Base-by-base conservation (phyloP, 148 eudicot genomes). In the Vaccinium corymbosum region DNA sequence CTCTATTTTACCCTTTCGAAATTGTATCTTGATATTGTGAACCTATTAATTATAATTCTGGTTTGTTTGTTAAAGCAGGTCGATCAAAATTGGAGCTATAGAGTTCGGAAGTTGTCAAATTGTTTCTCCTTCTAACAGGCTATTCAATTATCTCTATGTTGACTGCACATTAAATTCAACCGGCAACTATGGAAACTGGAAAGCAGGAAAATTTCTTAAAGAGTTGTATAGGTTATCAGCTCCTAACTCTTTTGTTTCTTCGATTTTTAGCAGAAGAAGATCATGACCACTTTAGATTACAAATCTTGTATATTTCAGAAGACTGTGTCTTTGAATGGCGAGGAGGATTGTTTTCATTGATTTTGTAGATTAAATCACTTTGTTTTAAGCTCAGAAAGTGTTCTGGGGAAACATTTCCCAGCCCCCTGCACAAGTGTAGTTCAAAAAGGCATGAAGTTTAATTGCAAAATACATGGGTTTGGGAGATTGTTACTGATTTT, bases 221-320 rank as follows among this genome's bases (percentile, higher is more conserved):
- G 89, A 87, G 88, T 91, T 91, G 95, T 93, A 93, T 90, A 93
- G 94, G 91, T 89, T 85, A 72, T 50, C 86, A 87, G 90, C 83
- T 87, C 90, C 92, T 89, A 85, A 91, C 93, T 87, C 79, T 91
- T 25, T 92, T 89, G 92, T 94, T 62, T 93, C 95, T 93, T 93
- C 94, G 93, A 89, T 84, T 94, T 94, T 94, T 94, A 91, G 89
- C 85, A 92, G 95, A 92, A 92, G 93, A 93, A 91, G 89, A 84
- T 88, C 35, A 27, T 12, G 72, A 90, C 87, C 84, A 84, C 77
- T 76, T 84, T 85, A 86, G 86, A 85, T 49, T 78, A 81, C 51
- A 62, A 77, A 81, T 73, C 80, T 66, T 92, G 93, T 92, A 91
- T 77, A 93, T 93, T 64, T 51, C 61, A 72, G 77, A 59, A 59